These are phyloP conservation scores for Colletotrichum gloeosporioides DNA, from an alignment of 2,329 filamentous ascomycete genomes.

Conservation along the genomic window DNA sequence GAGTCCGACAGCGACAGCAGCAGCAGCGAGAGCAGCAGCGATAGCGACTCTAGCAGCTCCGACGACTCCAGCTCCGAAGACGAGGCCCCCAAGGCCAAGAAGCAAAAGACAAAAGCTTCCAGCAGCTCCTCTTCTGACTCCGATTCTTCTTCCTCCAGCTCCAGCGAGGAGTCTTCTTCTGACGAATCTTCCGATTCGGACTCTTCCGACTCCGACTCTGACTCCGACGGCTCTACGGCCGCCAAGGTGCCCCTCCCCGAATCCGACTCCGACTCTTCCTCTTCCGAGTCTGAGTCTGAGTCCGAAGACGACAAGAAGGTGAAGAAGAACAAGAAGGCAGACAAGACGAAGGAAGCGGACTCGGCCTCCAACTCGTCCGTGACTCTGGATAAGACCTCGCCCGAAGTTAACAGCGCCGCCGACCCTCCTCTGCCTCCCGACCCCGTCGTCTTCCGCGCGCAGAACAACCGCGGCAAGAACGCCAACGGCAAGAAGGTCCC, in stretches of 20 bases:
- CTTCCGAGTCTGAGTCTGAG: constrained; percentile 41
- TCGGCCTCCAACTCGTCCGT: constrained; percentile 44
- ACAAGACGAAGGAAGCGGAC: constrained; percentile 24
- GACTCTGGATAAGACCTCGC: constrained; percentile 60
- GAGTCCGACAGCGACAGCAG: constrained; percentile 26
- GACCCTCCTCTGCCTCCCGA: constrained; percentile 60
- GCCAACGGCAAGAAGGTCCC: constrained; percentile 55
- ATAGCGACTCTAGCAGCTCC: constrained; percentile 31
- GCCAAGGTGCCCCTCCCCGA: constrained; percentile 2
- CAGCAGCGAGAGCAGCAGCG: constrained; percentile 33
- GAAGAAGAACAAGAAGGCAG: constrained; percentile 20
- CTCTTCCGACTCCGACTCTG: constrained; percentile 33
- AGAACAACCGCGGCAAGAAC: constrained; percentile 40
- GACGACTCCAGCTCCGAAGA: constrained; percentile 51
- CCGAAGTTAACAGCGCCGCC: constrained; percentile 45
- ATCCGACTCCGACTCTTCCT: constrained; percentile 45
- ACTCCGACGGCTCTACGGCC: neutral
- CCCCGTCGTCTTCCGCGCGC: constrained; percentile 37
- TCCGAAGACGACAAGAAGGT: constrained; percentile 27
- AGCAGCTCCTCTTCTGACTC: constrained; percentile 34
- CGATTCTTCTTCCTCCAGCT: constrained; percentile 31
- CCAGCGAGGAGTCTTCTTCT: constrained; percentile 25
- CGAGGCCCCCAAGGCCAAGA: constrained; percentile 57
- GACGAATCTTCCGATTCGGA: constrained; percentile 38
- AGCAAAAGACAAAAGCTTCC: constrained; percentile 48